Evolutionary conservation across 441 rosid genomes (phyloP).

Genomic region (Pelargonium cotyledonis): DNA sequence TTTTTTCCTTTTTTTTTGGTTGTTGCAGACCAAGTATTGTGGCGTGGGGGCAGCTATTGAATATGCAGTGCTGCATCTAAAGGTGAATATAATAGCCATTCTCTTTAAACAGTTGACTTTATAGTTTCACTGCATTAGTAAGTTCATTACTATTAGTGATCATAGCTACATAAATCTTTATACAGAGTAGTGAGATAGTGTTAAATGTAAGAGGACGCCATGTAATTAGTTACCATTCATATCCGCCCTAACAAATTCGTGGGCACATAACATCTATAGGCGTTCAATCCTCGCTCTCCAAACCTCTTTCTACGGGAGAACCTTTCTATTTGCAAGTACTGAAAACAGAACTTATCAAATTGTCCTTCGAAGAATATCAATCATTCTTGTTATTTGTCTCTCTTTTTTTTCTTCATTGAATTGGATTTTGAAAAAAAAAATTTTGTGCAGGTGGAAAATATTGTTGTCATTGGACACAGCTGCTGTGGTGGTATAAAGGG

Average conservation of each 20-base stretch:
- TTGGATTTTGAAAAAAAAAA: background rate
- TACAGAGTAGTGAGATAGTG: no score
- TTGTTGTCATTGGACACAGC: constrained; percentile 93
- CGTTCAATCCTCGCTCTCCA: no score
- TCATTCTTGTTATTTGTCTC: no score
- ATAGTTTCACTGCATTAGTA: background rate
- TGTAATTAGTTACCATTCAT: no score
- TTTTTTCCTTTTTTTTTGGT: background rate
- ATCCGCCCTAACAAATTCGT: no score
- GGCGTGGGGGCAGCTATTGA: constrained; percentile 87
- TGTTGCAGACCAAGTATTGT: constrained; percentile 28
- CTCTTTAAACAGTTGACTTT: background rate
- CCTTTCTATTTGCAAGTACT: no score
- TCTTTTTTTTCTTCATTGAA: background rate
- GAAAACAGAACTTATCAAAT: no score
- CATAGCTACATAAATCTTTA: background rate
- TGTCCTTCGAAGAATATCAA: no score
- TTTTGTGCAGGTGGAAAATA: constrained; percentile 56
- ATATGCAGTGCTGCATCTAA: constrained; percentile 92
- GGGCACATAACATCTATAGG: no score
- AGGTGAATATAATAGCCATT: constrained; percentile 35
- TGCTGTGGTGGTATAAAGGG: constrained; percentile 97
- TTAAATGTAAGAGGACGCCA: no score
- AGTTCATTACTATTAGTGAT: background rate
- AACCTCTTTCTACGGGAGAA: no score